Base-by-base conservation (phyloP, 768 basidiomycete genomes). In the Suillus tomentosus region DNA sequence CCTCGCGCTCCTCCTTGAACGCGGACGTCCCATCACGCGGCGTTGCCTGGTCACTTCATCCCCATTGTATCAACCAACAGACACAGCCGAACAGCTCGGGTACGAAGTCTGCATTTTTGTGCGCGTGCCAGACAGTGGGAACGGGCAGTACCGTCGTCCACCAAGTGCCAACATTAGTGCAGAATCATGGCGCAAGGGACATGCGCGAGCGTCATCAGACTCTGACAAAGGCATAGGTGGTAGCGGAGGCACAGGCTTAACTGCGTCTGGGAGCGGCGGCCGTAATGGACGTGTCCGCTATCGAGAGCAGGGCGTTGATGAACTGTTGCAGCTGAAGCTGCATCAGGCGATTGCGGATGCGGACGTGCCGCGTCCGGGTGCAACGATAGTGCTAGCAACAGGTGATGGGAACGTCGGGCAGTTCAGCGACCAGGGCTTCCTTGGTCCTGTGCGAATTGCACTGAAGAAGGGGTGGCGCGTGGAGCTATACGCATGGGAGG, bases 261-360 rank as follows among this genome's bases (percentile, higher is more conserved):
- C 65, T 40, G 31, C 64, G 19, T 37, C 69, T 39, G 51, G 65
- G 58, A 50, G 62, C 71, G 22, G 72, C 62, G 2, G 64, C 69
- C 43, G 61, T 72, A 47, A 34, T 50, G 62, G 48, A 37, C 83
- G 85, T 42, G 76, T 87, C 62, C 84, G 87, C 42, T 94, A 89
- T 72, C 85, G 92, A 63, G 94, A 96, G 71, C 95, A 99, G 76
- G 95, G 94, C 13, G 96, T 99, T 3, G 96, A 99, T 73, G 96
- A 99, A 77, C 82, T 97, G 31, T 78, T 99, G 58, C 95, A 97
- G 76, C 81, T 98, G 64, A 97, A 99, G 74, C 81, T 98, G 37
- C 89, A 95, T 68, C 94, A 96, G 73, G 89, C 90, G 13, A 80
- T 98, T 60, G 87, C 90, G 11, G 86, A 85, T 51, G 82, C 84